Base-by-base conservation (phyloP, 352 stramenopile species). In the Globisporangium apiculatum region DNA sequence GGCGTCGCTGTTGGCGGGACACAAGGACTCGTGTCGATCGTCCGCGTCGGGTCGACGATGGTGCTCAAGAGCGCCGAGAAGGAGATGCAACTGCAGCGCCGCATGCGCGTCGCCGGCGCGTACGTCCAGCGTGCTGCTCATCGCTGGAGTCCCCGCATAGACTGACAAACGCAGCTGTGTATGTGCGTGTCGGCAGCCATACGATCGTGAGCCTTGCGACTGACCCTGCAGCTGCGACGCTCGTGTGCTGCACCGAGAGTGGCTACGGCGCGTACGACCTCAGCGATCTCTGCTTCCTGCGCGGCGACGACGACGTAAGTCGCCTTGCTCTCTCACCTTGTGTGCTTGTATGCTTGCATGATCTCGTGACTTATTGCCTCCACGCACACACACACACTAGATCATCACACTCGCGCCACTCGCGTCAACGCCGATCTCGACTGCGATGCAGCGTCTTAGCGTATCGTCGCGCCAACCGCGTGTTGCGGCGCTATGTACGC, bases 181-280 rank as follows among this genome's bases (percentile, higher is more conserved):
- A 15, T 37, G n/a, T 55, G 9, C 6, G 12, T 48, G 15, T 15
- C 42, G 42, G 7, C 36, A 90, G 80, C 5, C 57, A 86, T 38
- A 60, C 68, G 31, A 77, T 89, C 5, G 49, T 73, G 15, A 61
- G 60, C 2, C 54, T 92, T 14, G 69, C 67, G 18, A 71, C 77
- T 1, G 79, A 91, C 51, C 64, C 72, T 6, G 69, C 73, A 4
- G 79, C 72, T 1, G 68, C 73, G 2, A 77, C 69, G 31, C 57
- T 90, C 11, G 58, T 90, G 12, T 89, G 76, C 48, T 84, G 71
- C 35, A 92, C 83, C 4, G 76, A 86, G 49, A 68, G 56, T 1
- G 60, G 55, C 37, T 89, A 87, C 48, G 83, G 83, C 40, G 63
- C 72, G 9, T 92, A 87, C 59, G 83, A 92, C 41, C 66, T 92